A percentile compares a stretch with the other conserved stretches of the same genome.
phyloP scores from a whole-genome alignment of 140 eudicot genomes.

The Ambrosia hybrid region DNA sequence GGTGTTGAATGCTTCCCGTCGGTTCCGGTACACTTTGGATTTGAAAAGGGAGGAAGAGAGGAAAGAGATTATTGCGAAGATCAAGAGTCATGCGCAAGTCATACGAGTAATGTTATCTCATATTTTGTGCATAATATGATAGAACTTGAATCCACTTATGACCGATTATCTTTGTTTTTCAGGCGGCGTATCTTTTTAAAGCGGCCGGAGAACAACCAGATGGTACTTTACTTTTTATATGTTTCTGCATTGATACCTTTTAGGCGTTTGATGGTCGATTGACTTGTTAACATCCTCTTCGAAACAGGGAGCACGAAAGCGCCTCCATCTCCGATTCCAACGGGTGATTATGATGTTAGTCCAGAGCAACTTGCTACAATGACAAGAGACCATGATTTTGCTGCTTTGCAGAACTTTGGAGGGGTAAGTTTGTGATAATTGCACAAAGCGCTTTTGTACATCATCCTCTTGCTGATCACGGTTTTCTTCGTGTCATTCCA shows the following conservation, averaged over 20 bases:
- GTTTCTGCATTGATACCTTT: no score
- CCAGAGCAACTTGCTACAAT: constrained; percentile 59
- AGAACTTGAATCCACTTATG: not conserved
- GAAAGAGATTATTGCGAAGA: not conserved
- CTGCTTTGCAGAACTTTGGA: constrained; percentile 63
- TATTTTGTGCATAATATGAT: no score
- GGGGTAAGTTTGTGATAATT: constrained; percentile 52
- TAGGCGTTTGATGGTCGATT: no score
- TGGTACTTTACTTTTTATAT: not conserved
- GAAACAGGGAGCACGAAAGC: constrained; percentile 42
- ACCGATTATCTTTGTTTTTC: not conserved
- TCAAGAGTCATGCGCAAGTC: not conserved
- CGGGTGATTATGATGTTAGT: constrained; percentile 52
- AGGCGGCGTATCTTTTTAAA: not conserved
- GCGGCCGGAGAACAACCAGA: not conserved
- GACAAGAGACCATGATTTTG: constrained; percentile 63
- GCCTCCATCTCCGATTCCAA: constrained; percentile 39
- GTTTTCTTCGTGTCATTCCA: not conserved
- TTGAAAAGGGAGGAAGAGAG: not conserved
- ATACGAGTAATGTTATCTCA: not conserved
- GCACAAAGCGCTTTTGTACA: not conserved
- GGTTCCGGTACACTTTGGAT: not conserved
- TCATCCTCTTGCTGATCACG: constrained; percentile 11
- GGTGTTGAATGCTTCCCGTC: not conserved
- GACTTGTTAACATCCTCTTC: constrained; percentile 11